phyloP scores from a whole-genome alignment of 192 early-diverging fungal genomes.

The Backusella luteola region DNA sequence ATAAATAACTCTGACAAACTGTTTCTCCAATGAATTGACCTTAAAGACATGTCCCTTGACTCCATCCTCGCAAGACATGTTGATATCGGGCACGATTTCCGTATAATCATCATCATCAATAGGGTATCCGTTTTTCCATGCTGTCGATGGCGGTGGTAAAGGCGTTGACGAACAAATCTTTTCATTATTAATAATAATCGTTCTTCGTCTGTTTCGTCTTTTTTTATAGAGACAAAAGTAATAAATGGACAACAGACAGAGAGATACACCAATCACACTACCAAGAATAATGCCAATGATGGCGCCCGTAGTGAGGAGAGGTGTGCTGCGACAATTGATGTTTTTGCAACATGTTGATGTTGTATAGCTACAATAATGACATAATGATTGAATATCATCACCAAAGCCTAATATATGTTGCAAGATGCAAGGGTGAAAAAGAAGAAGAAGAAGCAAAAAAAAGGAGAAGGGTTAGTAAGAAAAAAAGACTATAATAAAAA shows the following conservation, averaged over 20 bases:
- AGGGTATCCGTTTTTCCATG: background rate
- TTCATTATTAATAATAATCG: background rate
- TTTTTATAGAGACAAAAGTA: background rate
- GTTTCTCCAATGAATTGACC: conserved; percentile 8
- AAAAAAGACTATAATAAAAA: background rate
- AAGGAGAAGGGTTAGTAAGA: background rate
- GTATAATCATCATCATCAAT: conserved; percentile 5
- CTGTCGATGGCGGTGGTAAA: background rate
- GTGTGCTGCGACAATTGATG: conserved; percentile 6
- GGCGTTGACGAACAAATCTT: background rate
- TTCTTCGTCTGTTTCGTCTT: background rate
- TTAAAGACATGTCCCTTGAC: conserved; percentile 3
- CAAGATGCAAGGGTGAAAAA: background rate
- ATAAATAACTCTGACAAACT: conserved; percentile 10
- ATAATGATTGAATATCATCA: conserved; percentile 18
- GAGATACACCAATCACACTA: background rate
- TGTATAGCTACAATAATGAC: conserved; percentile 16
- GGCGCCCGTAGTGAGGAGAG: background rate
- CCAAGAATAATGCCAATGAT: conserved; percentile 13
- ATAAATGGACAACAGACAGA: background rate
- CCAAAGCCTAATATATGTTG: conserved; percentile 12
- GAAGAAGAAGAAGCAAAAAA: background rate
- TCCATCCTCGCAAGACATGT: background rate
- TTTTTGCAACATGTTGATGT: conserved; percentile 16
- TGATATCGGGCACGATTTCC: background rate